A percentile compares a stretch with the other conserved stretches of the same genome.
These are phyloP conservation scores for Acer negundo DNA, from an alignment of 345 rosid species.

Conservation along the genomic window DNA sequence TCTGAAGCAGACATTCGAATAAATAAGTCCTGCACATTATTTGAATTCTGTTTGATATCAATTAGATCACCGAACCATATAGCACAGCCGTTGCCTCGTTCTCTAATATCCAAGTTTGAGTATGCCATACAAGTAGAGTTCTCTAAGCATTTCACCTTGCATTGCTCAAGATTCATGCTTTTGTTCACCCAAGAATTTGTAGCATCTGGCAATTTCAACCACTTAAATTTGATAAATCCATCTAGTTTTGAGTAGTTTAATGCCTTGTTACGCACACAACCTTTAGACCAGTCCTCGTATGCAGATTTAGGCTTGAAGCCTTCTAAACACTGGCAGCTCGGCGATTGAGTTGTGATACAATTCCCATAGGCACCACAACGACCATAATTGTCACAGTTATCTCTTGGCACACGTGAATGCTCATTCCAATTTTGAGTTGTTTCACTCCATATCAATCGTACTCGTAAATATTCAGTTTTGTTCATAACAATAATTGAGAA, in stretches of 20 bases:
- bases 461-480: constrained; percentile 21
- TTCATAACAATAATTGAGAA: constrained; percentile 36
- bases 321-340: constrained; percentile 33
- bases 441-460: constrained; percentile 44
- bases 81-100: constrained; percentile 38
- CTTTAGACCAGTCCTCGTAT: constrained; percentile 43
- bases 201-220: constrained; percentile 44
- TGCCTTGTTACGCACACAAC: constrained; percentile 35
- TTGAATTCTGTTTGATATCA: constrained; percentile 26
- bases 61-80: constrained; percentile 42
- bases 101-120: constrained; percentile 28
- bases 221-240: constrained; percentile 28
- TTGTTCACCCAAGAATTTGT: constrained; percentile 24
- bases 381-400: constrained; percentile 37
- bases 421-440: constrained; percentile 32
- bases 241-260: constrained; percentile 35
- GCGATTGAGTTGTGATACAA: constrained; percentile 24
- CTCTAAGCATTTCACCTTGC: constrained; percentile 32
- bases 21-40: constrained; percentile 37
- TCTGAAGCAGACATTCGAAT: constrained; percentile 33
- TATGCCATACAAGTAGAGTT: constrained; percentile 48
- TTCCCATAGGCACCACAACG: constrained; percentile 40
- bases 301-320: constrained; percentile 39
- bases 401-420: constrained; percentile 43
- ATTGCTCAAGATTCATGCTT: constrained; percentile 34